These are phyloP conservation scores for Chlamydomonas urium DNA, from an alignment of 139 green algal genomes.

Conservation along the genomic window DNA sequence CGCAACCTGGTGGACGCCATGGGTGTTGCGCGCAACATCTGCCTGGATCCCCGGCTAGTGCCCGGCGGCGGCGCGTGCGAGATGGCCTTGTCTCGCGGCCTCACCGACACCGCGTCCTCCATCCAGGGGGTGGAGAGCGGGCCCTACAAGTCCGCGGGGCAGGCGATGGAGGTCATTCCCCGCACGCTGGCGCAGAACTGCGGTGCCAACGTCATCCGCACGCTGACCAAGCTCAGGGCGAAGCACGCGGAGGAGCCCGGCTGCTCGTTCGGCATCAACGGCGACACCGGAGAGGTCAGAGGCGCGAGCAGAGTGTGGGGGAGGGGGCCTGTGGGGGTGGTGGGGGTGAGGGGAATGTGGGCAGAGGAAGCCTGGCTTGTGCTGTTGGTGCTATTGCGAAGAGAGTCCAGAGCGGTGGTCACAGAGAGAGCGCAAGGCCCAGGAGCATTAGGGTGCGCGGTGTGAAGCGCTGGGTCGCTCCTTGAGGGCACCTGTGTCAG, in stretches of 20 bases:
- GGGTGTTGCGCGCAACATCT: constrained; percentile 96
- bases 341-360: not conserved
- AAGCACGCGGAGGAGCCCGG: constrained; percentile 50
- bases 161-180: constrained; percentile 96
- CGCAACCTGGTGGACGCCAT: constrained; percentile 94
- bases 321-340: not conserved
- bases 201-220: constrained; percentile 97
- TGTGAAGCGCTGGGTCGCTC: no score
- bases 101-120: constrained; percentile 19
- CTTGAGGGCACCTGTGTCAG: no score
- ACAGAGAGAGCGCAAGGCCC: no score
- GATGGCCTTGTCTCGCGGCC: constrained; percentile 81
- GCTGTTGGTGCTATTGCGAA: no score
- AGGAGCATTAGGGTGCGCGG: no score
- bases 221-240: constrained; percentile 94
- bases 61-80: constrained; percentile 95
- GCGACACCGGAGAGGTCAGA: constrained; percentile 77
- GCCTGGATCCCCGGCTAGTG: constrained; percentile 84
- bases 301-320: not conserved
- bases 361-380: not conserved
- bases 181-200: constrained; percentile 97
- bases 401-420: no score
- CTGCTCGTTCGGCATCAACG: constrained; percentile 80
- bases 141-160: constrained; percentile 71
- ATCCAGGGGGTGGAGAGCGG: constrained; percentile 33